Base-by-base conservation (phyloP, 306 rosid genomes). In the Boehmeria nivea region DNA sequence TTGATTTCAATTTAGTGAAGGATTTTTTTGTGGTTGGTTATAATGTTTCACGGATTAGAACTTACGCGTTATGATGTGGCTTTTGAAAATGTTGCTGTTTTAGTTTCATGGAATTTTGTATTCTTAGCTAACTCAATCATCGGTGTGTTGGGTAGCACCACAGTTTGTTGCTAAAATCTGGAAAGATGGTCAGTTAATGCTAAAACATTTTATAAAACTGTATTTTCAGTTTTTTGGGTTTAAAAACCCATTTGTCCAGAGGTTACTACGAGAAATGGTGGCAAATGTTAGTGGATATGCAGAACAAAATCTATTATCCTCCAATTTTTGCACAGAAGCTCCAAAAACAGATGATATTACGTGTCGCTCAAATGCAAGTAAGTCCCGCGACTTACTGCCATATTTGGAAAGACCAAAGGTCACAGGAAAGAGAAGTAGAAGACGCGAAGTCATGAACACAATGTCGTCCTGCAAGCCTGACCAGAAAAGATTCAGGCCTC, bases 181-280 rank as follows among this genome's bases (percentile, higher is more conserved):
- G 49, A 52, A 44, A 14, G 22, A 8, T 54, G 56, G 1, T 34
- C 7, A 52, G 21, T 27, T 8, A 27, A 46, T 40, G 0, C n/a
- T 18, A 4, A 21, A 14, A 24, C n/a, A 72, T 14, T 65, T n/a
- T 34, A 68, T 59, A 59, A 49, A 49, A 20, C 60, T 33, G 42
- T 49, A 17, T 70, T 36, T 57, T 68, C 81, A 89, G 97, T 78
- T 89, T 83, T 89, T 89, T 61, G 97, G 97, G 72, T 86, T 89
- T 46, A 86, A 83, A 73, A 83, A 89, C 60, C 84, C 71, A 17
- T 75, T 81, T 52, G 69, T 89, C 43, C 95, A 76, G 68, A 81
- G 89, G 66, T 64, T 89, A 66, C 95, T 89, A 34, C 73, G 95
- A 43, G 89, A 83, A 68, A 54, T 85, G 54, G 87, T 76, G 66